phyloP scores from a whole-genome alignment of 495 filamentous ascomycete species.

The Pseudoneurospora amorphoporcata region DNA sequence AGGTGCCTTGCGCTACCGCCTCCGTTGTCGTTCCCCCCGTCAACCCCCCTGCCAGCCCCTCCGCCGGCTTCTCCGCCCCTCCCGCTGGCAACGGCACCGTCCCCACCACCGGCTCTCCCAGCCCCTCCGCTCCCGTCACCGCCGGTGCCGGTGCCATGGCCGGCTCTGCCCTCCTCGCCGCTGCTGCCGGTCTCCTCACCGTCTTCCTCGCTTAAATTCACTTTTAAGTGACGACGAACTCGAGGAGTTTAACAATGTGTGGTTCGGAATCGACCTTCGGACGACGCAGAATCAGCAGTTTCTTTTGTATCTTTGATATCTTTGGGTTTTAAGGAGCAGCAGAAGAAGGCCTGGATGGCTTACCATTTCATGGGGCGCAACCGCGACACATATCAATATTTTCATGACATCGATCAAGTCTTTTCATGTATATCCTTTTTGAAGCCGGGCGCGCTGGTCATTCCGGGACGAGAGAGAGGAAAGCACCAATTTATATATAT shows the following conservation, averaged over 20 bases:
- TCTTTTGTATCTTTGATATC: background rate
- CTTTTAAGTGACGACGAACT: background rate
- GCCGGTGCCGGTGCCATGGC: slow-evolving; percentile 36
- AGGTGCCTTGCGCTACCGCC: slow-evolving; percentile 26
- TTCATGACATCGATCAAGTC: background rate
- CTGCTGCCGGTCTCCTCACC: slow-evolving; percentile 41
- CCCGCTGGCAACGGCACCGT: slow-evolving; percentile 22
- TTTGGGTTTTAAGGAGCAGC: background rate
- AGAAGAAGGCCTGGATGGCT: background rate
- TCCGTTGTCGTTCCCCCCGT: slow-evolving; percentile 3
- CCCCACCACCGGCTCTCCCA: slow-evolving; percentile 22
- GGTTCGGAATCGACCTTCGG: background rate
- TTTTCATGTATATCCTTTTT: background rate
- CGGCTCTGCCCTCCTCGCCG: slow-evolving; percentile 36
- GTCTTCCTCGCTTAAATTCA: slow-evolving; percentile 40
- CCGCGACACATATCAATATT: background rate
- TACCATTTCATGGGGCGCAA: background rate
- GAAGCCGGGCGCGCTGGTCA: background rate
- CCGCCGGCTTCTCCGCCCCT: slow-evolving; percentile 19
- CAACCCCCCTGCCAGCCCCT: slow-evolving; percentile 13
- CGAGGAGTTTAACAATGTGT: background rate
- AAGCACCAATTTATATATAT: background rate
- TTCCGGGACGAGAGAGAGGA: background rate
- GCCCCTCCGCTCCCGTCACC: slow-evolving; percentile 29
- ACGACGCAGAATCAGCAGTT: background rate